A percentile compares a stretch with the other conserved stretches of the same genome.
These are phyloP conservation scores for Eucalyptus marginata DNA, from an alignment of 345 rosid species.

Conservation along the genomic window DNA sequence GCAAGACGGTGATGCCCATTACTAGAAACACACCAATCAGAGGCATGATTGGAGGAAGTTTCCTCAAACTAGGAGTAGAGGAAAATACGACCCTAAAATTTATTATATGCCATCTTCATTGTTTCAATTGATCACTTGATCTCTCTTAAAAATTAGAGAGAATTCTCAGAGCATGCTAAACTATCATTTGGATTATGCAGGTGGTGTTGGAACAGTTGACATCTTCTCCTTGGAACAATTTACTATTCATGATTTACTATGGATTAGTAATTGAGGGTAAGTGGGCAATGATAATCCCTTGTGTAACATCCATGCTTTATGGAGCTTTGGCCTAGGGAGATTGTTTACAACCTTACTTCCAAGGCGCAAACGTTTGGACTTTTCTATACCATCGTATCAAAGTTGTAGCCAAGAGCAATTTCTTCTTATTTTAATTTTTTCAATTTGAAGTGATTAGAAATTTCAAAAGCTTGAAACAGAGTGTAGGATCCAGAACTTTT, in stretches of 20 bases:
- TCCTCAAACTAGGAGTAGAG: neutral
- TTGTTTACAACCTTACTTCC: neutral
- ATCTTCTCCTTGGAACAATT: conserved; percentile 81
- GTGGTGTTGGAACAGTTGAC: conserved; percentile 74
- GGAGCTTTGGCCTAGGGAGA: neutral
- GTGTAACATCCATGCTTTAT: neutral
- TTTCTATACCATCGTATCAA: neutral
- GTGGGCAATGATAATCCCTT: neutral
- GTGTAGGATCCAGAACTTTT: neutral
- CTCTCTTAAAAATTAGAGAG: neutral
- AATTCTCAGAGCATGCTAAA: neutral
- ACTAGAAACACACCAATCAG: neutral
- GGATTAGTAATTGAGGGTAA: conserved; percentile 64
- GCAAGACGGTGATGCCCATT: neutral
- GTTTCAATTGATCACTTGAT: neutral
- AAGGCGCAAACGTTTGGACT: neutral
- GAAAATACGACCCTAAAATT: neutral
- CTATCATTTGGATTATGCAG: conserved; percentile 10
- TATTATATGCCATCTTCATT: neutral
- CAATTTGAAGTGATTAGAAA: neutral
- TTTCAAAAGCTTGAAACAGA: neutral
- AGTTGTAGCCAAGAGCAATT: neutral
- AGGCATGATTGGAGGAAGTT: neutral
- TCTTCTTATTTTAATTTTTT: neutral
- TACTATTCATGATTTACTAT: conserved; percentile 76